Conservation (phyloP, 2,329 filamentous ascomycete genomes). For the Plectosphaerella sp. region DNA sequence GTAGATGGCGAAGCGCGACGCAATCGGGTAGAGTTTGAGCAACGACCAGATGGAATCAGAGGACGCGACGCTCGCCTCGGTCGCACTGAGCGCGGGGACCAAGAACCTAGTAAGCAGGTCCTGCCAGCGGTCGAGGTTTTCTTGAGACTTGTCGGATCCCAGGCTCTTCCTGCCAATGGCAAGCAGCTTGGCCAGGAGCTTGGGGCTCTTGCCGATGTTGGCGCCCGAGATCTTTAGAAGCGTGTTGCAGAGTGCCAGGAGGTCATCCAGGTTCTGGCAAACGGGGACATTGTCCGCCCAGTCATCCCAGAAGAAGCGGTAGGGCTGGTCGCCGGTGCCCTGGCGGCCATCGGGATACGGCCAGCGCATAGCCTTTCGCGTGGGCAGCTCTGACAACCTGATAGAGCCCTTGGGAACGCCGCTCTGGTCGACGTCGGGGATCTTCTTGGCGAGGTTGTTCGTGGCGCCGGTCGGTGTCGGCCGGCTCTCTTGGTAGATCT, state of each 20-base stretch:
- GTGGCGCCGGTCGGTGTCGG: slow-evolving; percentile 24
- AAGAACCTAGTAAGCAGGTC: slow-evolving; percentile 78
- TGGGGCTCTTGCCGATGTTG: slow-evolving; percentile 80
- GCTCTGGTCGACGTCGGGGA: slow-evolving; percentile 55
- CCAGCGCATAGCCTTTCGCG: slow-evolving; percentile 74
- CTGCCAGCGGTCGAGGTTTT: slow-evolving; percentile 76
- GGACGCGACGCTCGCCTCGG: slow-evolving; percentile 75
- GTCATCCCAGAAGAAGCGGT: slow-evolving; percentile 95
- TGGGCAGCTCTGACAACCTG: slow-evolving; percentile 52
- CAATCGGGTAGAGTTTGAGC: slow-evolving; percentile 71
- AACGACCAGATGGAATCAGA: slow-evolving; percentile 86
- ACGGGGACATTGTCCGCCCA: slow-evolving; percentile 92
- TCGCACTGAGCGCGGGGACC: slow-evolving; percentile 84
- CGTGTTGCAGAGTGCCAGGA: slow-evolving; percentile 81
- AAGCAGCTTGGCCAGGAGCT: slow-evolving; percentile 75
- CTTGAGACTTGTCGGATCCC: slow-evolving; percentile 60
- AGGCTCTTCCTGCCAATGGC: slow-evolving; percentile 78
- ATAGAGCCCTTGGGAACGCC: slow-evolving; percentile 66
- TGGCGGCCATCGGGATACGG: slow-evolving; percentile 76
- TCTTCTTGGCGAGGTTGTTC: slow-evolving; percentile 38
- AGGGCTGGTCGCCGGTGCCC: slow-evolving; percentile 53
- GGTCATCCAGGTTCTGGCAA: slow-evolving; percentile 85
- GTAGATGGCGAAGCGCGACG: slow-evolving; percentile 81
- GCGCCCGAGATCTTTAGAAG: slow-evolving; percentile 83
- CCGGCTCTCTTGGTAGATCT: slow-evolving; percentile 54